Evolutionary conservation across 1,284 basidiomycete genomes (phyloP).

Genomic region (Stygiomarasmius scandens): DNA sequence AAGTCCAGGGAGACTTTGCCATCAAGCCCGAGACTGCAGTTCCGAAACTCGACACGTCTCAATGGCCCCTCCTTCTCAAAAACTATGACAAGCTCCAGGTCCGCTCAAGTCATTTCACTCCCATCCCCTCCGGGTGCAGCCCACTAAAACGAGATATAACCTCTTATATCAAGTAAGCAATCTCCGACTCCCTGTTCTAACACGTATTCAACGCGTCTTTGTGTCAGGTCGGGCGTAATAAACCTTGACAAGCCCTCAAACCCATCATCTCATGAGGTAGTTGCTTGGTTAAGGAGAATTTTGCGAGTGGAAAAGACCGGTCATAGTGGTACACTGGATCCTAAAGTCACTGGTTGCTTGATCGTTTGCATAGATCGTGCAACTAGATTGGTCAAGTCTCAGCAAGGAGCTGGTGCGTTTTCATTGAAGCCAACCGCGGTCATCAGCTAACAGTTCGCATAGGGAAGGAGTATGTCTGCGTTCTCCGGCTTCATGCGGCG

Average conservation of each 20-base stretch:
- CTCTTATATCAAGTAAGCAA: conserved; percentile 83
- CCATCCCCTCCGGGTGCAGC: conserved; percentile 89
- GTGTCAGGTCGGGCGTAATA: conserved; percentile 88
- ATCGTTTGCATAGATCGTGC: conserved; percentile 99
- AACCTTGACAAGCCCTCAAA: conserved; percentile 99
- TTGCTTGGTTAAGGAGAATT: conserved; percentile 97
- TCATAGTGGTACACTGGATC: conserved; percentile 97
- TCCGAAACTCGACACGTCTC: conserved; percentile 88
- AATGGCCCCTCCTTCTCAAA: conserved; percentile 98
- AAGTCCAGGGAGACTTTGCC: conserved; percentile 75
- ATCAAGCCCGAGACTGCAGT: conserved; percentile 80
- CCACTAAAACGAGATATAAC: conserved; percentile 93
- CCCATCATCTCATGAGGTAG: conserved; percentile 99
- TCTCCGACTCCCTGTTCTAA: conserved; percentile 7
- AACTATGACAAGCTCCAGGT: conserved; percentile 98
- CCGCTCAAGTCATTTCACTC: conserved; percentile 96
- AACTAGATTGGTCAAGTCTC: conserved; percentile 99
- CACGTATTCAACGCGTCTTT: conserved; percentile 7
- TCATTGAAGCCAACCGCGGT: not conserved
- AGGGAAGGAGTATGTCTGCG: conserved; percentile 99
- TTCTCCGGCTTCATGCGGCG: conserved; percentile 88
- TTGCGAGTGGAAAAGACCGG: conserved; percentile 97
- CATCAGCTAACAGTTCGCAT: conserved; percentile 21
- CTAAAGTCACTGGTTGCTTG: conserved; percentile 98
- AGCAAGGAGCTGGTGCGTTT: conserved; percentile 86